Conservation (phyloP, 805 yeast species). For the Candida broadrunensis region DNA sequence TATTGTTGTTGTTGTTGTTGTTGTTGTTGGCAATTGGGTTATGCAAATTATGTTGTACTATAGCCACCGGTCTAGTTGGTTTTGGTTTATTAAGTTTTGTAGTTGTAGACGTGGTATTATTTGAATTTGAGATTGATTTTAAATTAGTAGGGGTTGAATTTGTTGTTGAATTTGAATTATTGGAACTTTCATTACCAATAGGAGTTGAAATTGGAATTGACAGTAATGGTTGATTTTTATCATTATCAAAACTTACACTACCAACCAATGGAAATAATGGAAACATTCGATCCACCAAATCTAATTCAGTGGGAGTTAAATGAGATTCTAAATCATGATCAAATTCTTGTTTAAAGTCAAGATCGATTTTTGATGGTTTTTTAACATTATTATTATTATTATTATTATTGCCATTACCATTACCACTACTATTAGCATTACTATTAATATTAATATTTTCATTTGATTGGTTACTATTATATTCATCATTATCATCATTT, state of each 20-base stretch:
- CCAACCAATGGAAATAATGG: conserved; percentile 45
- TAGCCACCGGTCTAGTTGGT: conserved; percentile 15
- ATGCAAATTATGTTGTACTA: background rate
- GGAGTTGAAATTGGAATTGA: conserved; percentile 10
- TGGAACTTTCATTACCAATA: background rate
- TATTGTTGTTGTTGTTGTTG: conserved; percentile 16
- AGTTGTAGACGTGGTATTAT: background rate
- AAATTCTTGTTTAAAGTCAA: background rate
- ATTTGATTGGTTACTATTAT: background rate
- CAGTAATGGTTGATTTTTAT: conserved; percentile 33
- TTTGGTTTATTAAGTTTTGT: conserved; percentile 16
- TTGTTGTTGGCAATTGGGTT: too few species aligned
- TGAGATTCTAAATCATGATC: conserved; percentile 4
- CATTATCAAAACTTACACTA: conserved; percentile 31
- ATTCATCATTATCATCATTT: background rate
- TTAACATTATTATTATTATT: background rate
- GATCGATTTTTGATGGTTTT: background rate
- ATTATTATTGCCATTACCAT: background rate
- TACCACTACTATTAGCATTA: background rate
- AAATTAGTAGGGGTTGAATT: background rate
- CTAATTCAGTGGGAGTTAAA: conserved; percentile 15
- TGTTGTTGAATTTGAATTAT: background rate
- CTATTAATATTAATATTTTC: background rate
- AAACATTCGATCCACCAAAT: conserved; percentile 32
- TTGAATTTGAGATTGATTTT: background rate